Base-by-base conservation (phyloP, 805 yeast genomes). In the Starmerella floricola region DNA sequence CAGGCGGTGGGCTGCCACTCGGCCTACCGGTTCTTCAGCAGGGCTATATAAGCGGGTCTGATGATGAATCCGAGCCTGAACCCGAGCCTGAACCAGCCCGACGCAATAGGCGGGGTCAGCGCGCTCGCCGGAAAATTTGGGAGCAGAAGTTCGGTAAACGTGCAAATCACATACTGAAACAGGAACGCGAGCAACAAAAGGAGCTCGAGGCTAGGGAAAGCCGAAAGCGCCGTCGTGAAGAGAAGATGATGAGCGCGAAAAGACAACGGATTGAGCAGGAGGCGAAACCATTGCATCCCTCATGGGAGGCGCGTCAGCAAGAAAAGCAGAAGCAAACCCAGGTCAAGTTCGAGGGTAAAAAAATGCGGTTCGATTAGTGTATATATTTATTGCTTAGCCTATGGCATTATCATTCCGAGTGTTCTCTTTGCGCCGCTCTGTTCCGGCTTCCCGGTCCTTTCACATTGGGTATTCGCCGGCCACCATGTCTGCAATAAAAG, bases 71-170 rank as follows among this genome's bases (percentile, higher is more conserved):
- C 15, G 51, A 38, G 18, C 29, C 23, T 16, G 51, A 35, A 16
- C 47, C 58, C 6, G 43, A 28, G 30, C 26, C 26, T 10, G 40
- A 44, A 28, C 49, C 50, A 16, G 63, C 61, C 47, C 72, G 88
- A 49, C 85, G 86, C 54, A 91, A 91, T 61, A 72, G 98, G 64
- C 76, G 96, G 61, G 98, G 98, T 20, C 98, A 91, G 65, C 71
- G 97, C 46, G 98, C 96, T 1, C 77, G 98, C 64, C 91, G 88
- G 60, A 80, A 82, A 67, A 85, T 91, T 40, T 91, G 97, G 97
- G 98, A 86, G 58, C 66, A 73, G 63, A 88, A 91, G 60, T 91
- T 69, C 58, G 97, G 97, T 21, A 60, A 61, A 16, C 65, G 68
- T 20, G 98, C 98, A n/a, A 78, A 75, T 43, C 98, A 91, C 60